Percentiles rank a stretch among this genome's conserved stretches.
Conservation (phyloP, 73 alveolate genomes). For the Paramecium biaurelia region DNA sequence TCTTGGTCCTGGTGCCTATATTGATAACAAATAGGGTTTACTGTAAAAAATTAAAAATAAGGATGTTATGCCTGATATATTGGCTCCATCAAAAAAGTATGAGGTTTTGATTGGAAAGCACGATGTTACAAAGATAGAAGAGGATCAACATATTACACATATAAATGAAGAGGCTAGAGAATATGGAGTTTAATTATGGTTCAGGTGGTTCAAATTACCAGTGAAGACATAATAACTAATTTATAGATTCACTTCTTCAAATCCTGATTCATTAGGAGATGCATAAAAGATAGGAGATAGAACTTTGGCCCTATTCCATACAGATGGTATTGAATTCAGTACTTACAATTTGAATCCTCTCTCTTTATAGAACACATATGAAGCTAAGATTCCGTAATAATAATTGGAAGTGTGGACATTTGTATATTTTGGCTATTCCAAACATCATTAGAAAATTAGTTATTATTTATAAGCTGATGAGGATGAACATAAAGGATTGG, state of each 20-base stretch:
- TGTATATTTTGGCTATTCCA: background rate
- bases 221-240: background rate
- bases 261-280: background rate
- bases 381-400: background rate
- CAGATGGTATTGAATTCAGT: constrained; percentile 3
- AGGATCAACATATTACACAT: background rate
- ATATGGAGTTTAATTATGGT: constrained; percentile 21
- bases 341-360: constrained; percentile 17
- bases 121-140: background rate
- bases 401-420: constrained; percentile 30
- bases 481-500: background rate
- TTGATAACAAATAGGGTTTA: background rate
- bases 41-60: constrained; percentile 15
- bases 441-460: background rate
- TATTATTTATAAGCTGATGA: constrained; percentile 25
- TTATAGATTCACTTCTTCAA: constrained; percentile 30
- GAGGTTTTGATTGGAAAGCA: constrained; percentile 17
- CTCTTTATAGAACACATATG: background rate
- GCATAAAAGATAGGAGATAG: constrained; percentile 36
- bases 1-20: constrained; percentile 42
- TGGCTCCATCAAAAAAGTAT: background rate
- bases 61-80: background rate
- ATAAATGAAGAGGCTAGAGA: constrained; percentile 8
- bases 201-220: background rate
- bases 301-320: background rate